phyloP scores from a whole-genome alignment of 208 protist genomes.

The Porcisia deanei region DNA sequence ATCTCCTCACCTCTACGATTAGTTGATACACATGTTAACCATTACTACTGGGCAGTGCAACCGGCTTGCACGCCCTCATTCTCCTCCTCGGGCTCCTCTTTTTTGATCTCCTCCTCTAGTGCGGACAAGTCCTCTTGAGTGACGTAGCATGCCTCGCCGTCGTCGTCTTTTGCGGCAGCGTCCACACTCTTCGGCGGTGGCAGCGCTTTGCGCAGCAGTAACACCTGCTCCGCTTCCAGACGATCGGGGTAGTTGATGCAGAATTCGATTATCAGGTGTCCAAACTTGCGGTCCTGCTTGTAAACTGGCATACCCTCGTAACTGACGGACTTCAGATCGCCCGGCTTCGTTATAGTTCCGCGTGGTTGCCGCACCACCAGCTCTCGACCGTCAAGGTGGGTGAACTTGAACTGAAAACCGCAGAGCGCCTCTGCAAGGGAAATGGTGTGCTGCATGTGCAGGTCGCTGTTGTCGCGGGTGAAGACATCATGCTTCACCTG shows the following conservation, averaged over 20 bases:
- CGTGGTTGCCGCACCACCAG: constrained; percentile 78
- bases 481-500: constrained; percentile 94
- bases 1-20: not conserved
- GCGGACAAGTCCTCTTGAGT: constrained; percentile 43
- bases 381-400: constrained; percentile 88
- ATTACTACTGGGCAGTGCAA: constrained; percentile 52
- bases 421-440: constrained; percentile 95
- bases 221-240: constrained; percentile 44
- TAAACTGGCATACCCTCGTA: constrained; percentile 82
- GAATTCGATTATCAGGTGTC: constrained; percentile 79
- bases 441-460: constrained; percentile 90
- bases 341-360: constrained; percentile 74
- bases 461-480: constrained; percentile 87
- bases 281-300: constrained; percentile 38
- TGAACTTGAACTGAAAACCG: constrained; percentile 90
- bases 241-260: constrained; percentile 56
- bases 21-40: not conserved
- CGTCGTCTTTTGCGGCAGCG: constrained; percentile 17
- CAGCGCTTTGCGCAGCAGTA: constrained; percentile 42
- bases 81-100: constrained; percentile 60
- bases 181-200: constrained; percentile 51
- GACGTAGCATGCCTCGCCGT: constrained; percentile 58
- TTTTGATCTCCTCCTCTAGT: constrained; percentile 34
- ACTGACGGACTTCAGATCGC: constrained; percentile 56
- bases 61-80: constrained; percentile 36